These are phyloP conservation scores for Termitomyces sp. DNA, from an alignment of 1,284 basidiomycete species.

Conservation along the genomic window DNA sequence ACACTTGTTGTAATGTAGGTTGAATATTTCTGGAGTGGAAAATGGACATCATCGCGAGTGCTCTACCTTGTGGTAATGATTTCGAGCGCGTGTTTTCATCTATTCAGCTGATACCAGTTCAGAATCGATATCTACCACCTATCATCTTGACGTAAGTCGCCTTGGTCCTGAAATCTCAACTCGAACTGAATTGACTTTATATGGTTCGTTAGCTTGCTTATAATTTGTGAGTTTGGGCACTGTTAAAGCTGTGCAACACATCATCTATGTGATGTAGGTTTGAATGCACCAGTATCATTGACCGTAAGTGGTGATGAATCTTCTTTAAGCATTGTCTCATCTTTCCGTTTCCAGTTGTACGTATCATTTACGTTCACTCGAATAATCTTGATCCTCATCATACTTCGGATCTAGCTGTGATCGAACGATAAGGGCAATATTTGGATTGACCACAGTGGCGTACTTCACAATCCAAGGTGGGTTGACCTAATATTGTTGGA, in stretches of 20 bases:
- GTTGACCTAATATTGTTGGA: background rate
- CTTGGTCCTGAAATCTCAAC: too few relatives aligned
- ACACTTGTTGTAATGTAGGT: background rate
- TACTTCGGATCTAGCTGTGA: constrained; percentile 4
- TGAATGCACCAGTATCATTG: constrained; percentile 6
- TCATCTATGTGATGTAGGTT: background rate
- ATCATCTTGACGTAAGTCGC: constrained; percentile 10
- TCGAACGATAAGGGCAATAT: constrained; percentile 7
- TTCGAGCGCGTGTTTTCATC: background rate
- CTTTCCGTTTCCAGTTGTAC: background rate
- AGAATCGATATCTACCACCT: constrained; percentile 13
- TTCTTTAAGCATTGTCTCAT: too few relatives aligned
- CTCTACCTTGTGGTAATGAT: constrained; percentile 11
- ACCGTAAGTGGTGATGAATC: background rate
- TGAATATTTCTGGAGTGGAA: constrained; percentile 13
- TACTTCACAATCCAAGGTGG: constrained; percentile 13
- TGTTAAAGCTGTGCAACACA: too few relatives aligned
- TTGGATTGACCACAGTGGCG: constrained; percentile 11
- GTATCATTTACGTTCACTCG: background rate
- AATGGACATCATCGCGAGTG: constrained; percentile 11
- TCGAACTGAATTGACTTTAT: too few relatives aligned
- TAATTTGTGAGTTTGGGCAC: constrained; percentile 6
- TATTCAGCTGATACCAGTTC: background rate
- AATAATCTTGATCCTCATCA: background rate
- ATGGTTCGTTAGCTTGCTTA: background rate